Evolutionary conservation across 2,329 filamentous ascomycete species (phyloP).

Genomic region (Cladosporium oxysporum): DNA sequence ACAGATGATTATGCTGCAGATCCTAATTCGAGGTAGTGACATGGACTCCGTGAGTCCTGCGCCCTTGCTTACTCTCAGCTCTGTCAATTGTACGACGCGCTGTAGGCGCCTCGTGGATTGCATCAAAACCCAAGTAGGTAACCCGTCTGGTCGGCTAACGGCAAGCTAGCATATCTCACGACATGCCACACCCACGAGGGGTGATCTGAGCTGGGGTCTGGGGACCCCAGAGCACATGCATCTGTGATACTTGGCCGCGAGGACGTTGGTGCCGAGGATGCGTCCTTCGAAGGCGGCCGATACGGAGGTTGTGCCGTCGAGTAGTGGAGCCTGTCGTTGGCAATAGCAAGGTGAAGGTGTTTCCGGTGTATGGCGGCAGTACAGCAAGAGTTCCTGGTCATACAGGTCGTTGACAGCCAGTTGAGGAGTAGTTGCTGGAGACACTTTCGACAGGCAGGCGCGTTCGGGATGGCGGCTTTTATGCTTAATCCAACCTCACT

Average conservation of each 20-base stretch:
- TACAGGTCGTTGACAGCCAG: neutral
- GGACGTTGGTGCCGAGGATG: neutral
- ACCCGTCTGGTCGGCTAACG: neutral
- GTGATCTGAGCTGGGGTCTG: neutral
- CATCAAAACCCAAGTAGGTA: neutral
- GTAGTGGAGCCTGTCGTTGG: neutral
- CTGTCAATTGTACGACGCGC: neutral
- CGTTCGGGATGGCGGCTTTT: conserved; percentile 12
- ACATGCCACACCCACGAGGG: neutral
- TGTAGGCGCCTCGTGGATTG: neutral
- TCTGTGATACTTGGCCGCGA: neutral
- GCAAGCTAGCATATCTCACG: neutral
- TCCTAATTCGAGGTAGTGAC: neutral
- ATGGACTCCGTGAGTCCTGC: neutral
- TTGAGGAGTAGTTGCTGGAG: neutral
- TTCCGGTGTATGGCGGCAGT: neutral
- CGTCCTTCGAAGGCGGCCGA: neutral
- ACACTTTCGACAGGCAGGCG: neutral
- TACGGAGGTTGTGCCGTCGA: neutral
- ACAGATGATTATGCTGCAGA: neutral
- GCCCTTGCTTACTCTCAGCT: neutral
- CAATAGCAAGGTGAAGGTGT: neutral
- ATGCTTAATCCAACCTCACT: conserved; percentile 16
- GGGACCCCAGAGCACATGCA: neutral
- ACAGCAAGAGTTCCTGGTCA: neutral